Evolutionary conservation across 805 yeast genomes (phyloP).

Genomic region (Torulaspora gathmanii): DNA sequence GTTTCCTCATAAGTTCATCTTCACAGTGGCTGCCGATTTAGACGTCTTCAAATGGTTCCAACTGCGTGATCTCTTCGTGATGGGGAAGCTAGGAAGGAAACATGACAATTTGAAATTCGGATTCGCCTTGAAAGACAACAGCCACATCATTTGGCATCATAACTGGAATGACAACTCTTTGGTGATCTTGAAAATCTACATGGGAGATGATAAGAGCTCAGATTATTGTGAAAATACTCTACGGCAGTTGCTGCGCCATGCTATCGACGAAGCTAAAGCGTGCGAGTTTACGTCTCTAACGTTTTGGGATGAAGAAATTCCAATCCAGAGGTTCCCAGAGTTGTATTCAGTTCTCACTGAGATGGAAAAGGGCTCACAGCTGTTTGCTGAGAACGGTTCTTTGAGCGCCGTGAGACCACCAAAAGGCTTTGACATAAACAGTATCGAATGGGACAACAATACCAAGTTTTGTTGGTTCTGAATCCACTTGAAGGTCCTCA

Average conservation of each 20-base stretch:
- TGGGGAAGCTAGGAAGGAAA: conserved; percentile 20
- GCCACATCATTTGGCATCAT: conserved; percentile 45
- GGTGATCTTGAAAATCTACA: conserved; percentile 29
- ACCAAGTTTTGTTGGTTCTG: conserved; percentile 50
- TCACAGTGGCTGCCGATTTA: conserved; percentile 37
- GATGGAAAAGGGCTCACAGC: conserved; percentile 23
- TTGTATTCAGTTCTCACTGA: conserved; percentile 19
- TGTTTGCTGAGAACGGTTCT: conserved; percentile 33
- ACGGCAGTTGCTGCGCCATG: conserved; percentile 31
- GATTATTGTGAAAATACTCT: conserved; percentile 20
- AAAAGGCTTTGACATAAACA: conserved; percentile 20
- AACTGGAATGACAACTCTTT: conserved; percentile 38
- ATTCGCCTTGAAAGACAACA: conserved; percentile 24
- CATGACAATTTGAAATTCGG: conserved; percentile 30
- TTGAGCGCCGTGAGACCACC: conserved; percentile 41
- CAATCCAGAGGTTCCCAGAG: conserved; percentile 23
- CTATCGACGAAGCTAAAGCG: conserved; percentile 35
- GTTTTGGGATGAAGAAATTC: conserved; percentile 42
- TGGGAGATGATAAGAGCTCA: conserved; percentile 11
- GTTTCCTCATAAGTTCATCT: conserved; percentile 24
- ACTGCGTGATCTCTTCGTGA: conserved; percentile 36
- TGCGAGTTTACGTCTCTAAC: conserved; percentile 29
- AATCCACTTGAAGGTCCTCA: not conserved
- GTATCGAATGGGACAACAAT: conserved; percentile 40
- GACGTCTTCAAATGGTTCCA: conserved; percentile 43